Conservation (phyloP, 1,139 yeast species). For the Suhomyces chickasaworum region DNA sequence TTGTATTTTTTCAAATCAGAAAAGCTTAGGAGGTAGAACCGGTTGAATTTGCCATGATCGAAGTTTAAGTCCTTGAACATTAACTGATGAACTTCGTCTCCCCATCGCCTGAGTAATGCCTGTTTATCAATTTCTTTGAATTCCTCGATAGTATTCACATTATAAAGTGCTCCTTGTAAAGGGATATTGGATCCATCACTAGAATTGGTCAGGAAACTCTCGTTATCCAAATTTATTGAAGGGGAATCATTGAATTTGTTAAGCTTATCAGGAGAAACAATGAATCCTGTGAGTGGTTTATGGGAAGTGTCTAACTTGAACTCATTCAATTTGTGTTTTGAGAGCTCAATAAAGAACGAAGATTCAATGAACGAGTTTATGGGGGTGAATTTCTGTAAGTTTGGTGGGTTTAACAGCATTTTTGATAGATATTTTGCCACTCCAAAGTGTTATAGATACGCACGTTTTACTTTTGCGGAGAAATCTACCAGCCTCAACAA, state of each 20-base stretch:
- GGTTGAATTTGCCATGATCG: conserved; percentile 23
- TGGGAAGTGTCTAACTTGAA: conserved; percentile 60
- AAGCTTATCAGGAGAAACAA: conserved; percentile 32
- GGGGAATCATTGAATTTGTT: conserved; percentile 48
- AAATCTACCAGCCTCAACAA: background rate
- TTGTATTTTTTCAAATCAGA: conserved; percentile 88
- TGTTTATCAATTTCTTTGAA: conserved; percentile 71
- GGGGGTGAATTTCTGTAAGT: conserved; percentile 44
- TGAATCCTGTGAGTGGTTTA: conserved; percentile 41
- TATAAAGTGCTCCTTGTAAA: conserved; percentile 41
- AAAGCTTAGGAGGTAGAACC: conserved; percentile 66
- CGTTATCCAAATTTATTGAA: conserved; percentile 38
- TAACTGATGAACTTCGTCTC: conserved; percentile 32
- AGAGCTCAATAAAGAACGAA: conserved; percentile 75
- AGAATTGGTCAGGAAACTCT: conserved; percentile 44
- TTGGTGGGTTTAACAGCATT: background rate
- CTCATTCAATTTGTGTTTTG: conserved; percentile 66
- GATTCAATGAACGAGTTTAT: conserved; percentile 79
- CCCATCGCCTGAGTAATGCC: conserved; percentile 49
- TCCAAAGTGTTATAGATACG: background rate
- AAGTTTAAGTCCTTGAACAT: conserved; percentile 15
- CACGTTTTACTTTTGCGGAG: background rate
- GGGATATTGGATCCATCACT: conserved; percentile 24
- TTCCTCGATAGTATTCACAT: conserved; percentile 83
- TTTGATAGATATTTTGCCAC: conserved; percentile 1